These are phyloP conservation scores for Pulveroboletus sp. DNA, from an alignment of 768 basidiomycete species.

Conservation along the genomic window DNA sequence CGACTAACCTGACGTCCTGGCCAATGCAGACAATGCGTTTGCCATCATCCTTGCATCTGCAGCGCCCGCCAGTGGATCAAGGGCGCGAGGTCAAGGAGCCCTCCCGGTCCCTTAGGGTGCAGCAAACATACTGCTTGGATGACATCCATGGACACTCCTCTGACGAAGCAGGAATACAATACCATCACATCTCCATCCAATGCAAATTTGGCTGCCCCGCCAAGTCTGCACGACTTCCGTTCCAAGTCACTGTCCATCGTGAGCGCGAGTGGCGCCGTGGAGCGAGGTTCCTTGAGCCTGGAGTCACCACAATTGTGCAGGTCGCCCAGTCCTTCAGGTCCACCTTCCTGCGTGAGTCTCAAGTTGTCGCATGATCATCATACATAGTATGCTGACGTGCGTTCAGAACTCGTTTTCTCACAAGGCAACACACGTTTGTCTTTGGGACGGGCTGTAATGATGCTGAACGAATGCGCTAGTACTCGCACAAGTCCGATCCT, in stretches of 20 bases:
- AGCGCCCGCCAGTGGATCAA: too few relatives aligned
- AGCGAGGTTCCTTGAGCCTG: constrained; percentile 3
- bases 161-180: constrained; percentile 25
- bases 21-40: too few relatives aligned
- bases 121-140: too few relatives aligned
- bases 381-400: background rate
- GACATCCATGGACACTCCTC: constrained; percentile 31
- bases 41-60: too few relatives aligned
- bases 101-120: too few relatives aligned
- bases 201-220: constrained; percentile 17
- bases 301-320: constrained; percentile 6
- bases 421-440: constrained; percentile 11
- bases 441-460: background rate
- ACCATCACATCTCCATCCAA: constrained; percentile 24
- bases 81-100: too few relatives aligned
- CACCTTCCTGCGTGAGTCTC: constrained; percentile 25
- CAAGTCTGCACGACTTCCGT: constrained; percentile 11
- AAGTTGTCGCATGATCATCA: rapidly evolving
- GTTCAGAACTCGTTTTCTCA: constrained; percentile 29
- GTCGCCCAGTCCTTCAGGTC: constrained; percentile 27
- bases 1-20: too few relatives aligned
- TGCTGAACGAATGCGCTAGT: constrained; percentile 26
- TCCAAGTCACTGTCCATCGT: constrained; percentile 20
- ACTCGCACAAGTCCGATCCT: constrained; percentile 39
- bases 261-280: constrained; percentile 16